Evolutionary conservation across 176 grass and related monocot genomes (phyloP).

Genomic region (Ampelocalamus luodianensis): DNA sequence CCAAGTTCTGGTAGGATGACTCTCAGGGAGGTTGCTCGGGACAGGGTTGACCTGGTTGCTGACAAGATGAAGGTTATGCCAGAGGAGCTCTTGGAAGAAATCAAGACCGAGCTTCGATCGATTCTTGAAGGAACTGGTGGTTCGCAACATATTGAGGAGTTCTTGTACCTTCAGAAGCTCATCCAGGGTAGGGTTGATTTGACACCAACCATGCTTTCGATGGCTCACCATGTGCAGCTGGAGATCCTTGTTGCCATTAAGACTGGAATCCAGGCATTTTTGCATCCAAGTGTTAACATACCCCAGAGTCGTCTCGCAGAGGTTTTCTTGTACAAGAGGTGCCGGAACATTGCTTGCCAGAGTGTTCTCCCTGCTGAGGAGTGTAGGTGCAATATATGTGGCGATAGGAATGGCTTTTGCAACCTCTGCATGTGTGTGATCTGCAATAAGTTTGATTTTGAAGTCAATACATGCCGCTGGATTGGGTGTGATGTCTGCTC

Average conservation of each 20-base stretch:
- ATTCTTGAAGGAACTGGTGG: slow-evolving; percentile 72
- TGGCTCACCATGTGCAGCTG: slow-evolving; percentile 71
- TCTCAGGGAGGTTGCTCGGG: slow-evolving; percentile 72
- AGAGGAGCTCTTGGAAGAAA: slow-evolving; percentile 66
- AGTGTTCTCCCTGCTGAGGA: slow-evolving; percentile 66
- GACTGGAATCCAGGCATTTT: slow-evolving; percentile 76
- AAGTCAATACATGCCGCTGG: slow-evolving; percentile 89
- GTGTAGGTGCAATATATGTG: slow-evolving; percentile 68
- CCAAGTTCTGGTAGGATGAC: slow-evolving; percentile 43
- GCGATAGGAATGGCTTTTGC: slow-evolving; percentile 72
- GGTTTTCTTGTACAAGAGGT: slow-evolving; percentile 83
- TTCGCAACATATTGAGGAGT: slow-evolving; percentile 65
- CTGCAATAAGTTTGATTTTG: slow-evolving; percentile 83
- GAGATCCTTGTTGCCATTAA: slow-evolving; percentile 85
- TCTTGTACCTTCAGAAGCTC: slow-evolving; percentile 75
- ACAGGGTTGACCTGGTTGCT: slow-evolving; percentile 53
- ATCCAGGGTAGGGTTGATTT: slow-evolving; percentile 70
- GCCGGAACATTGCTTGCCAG: slow-evolving; percentile 81
- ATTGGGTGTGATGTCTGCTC: slow-evolving; percentile 89
- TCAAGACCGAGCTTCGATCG: slow-evolving; percentile 60
- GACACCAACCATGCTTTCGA: slow-evolving; percentile 48
- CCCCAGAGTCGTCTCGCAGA: slow-evolving; percentile 56
- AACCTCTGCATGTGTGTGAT: slow-evolving; percentile 95
- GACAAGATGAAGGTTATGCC: slow-evolving; percentile 74
- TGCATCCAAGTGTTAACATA: slow-evolving; percentile 75